Evolutionary conservation across 2,329 filamentous ascomycete genomes (phyloP).

Genomic region (Claviceps paspali): DNA sequence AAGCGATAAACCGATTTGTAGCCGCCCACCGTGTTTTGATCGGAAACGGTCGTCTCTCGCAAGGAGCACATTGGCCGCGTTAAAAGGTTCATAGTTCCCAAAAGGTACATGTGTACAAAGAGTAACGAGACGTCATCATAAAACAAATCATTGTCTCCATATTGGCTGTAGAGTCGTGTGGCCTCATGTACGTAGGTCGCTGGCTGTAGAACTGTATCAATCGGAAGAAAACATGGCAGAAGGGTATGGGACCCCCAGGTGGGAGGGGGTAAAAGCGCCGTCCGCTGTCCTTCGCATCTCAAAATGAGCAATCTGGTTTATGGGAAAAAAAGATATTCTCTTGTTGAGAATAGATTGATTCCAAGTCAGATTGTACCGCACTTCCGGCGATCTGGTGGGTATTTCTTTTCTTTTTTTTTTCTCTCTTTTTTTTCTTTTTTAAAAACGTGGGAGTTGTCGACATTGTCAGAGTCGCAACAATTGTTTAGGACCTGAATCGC

Average conservation of each 20-base stretch:
- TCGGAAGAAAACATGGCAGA: neutral
- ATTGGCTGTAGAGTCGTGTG: conserved; percentile 1
- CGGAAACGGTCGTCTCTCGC: neutral
- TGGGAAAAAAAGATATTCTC: neutral
- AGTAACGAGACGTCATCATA: conserved; percentile 6
- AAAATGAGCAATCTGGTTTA: neutral
- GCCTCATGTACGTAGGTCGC: neutral
- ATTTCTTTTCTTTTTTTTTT: neutral
- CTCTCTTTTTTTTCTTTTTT: neutral
- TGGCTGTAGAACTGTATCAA: neutral
- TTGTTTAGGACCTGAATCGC: conserved; percentile 17
- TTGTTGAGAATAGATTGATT: neutral
- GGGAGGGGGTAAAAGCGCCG: too few species aligned
- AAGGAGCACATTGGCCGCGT: conserved; percentile 4
- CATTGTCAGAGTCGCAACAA: conserved; percentile 2
- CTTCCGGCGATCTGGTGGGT: neutral
- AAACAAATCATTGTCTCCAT: conserved; percentile 1
- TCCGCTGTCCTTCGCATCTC: neutral
- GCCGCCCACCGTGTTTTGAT: neutral
- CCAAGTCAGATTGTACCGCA: neutral
- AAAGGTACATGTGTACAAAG: neutral
- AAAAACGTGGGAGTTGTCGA: conserved; percentile 8
- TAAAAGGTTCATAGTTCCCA: neutral
- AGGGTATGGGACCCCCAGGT: neutral
- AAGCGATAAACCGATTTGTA: neutral